A percentile compares a stretch with the other conserved stretches of the same genome.
Evolutionary conservation across 441 rosid genomes (phyloP).

Genomic region (Caryocar brasiliense): DNA sequence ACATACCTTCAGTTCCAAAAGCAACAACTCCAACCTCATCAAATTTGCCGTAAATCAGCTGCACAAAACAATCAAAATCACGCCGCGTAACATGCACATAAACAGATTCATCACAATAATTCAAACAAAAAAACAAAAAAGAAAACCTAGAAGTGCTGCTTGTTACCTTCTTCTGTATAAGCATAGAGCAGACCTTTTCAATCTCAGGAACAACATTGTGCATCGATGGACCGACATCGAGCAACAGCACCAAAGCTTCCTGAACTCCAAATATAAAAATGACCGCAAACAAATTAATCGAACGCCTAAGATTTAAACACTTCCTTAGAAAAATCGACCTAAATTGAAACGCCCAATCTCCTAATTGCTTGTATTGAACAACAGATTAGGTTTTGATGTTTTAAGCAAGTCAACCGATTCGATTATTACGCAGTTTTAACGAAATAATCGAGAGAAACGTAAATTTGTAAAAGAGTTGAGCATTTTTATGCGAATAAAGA

Average conservation of each 20-base stretch:
- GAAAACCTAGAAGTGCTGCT: background rate
- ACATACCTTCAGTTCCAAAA: conserved; percentile 81
- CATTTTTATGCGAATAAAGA: too few relatives aligned
- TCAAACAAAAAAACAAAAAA: background rate
- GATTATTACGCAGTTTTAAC: too few relatives aligned
- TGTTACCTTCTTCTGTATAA: conserved; percentile 68
- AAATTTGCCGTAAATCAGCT: conserved; percentile 62
- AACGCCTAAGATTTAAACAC: too few relatives aligned
- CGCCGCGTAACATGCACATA: too few relatives aligned
- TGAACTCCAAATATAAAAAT: conserved; percentile 17
- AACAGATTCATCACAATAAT: too few relatives aligned
- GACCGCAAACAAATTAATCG: background rate
- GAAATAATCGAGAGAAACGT: too few relatives aligned
- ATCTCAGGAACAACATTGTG: conserved; percentile 53
- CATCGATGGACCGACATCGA: conserved; percentile 88
- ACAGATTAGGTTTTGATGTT: too few relatives aligned
- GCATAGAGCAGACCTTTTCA: conserved; percentile 59
- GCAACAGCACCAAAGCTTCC: conserved; percentile 70
- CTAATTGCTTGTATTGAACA: too few relatives aligned
- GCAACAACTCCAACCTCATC: conserved; percentile 83
- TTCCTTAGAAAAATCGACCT: too few relatives aligned
- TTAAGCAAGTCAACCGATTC: too few relatives aligned
- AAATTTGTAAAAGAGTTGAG: too few relatives aligned
- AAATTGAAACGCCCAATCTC: too few relatives aligned
- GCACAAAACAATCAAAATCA: conserved; percentile 24